Evolutionary conservation across 108 stramenopile species (phyloP).

Genomic region (Parmales sp.): DNA sequence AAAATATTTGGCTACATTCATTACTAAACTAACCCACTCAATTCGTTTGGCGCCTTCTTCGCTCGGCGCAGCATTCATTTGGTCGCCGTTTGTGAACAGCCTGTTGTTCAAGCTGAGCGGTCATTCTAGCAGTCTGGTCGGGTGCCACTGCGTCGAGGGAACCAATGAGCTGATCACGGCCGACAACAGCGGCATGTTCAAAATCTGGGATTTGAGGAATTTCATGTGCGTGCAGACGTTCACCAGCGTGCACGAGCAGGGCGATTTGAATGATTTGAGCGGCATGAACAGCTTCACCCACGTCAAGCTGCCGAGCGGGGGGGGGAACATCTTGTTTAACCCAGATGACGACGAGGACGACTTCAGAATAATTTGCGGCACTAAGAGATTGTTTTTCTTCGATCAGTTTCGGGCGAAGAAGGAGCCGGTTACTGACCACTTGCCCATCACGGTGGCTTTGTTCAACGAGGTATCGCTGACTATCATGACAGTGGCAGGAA

Average conservation of each 20-base stretch:
- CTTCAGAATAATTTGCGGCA: constrained; percentile 25
- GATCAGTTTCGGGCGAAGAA: constrained; percentile 35
- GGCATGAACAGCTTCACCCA: constrained; percentile 27
- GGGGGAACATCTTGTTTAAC: not conserved
- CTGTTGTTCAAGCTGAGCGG: constrained; percentile 34
- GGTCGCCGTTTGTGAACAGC: constrained; percentile 43
- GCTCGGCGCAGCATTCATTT: too few species aligned
- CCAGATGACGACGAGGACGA: constrained; percentile 17
- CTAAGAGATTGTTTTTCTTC: constrained; percentile 35
- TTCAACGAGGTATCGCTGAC: constrained; percentile 32
- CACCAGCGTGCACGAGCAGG: constrained; percentile 15
- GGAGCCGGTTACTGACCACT: constrained; percentile 36
- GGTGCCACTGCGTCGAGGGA: constrained; percentile 35
- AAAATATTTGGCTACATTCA: too few species aligned
- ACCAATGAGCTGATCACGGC: constrained; percentile 45
- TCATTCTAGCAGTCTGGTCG: constrained; percentile 35
- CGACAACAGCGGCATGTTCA: constrained; percentile 27
- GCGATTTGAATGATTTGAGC: constrained; percentile 15
- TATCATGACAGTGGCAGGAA: constrained; percentile 24
- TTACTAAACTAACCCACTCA: too few species aligned
- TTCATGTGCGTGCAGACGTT: constrained; percentile 47
- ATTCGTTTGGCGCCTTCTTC: too few species aligned
- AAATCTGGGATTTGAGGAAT: constrained; percentile 45
- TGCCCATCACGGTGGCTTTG: constrained; percentile 28
- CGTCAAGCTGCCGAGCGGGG: constrained; percentile 17